Evolutionary conservation across 805 yeast genomes (phyloP).

Genomic region (Saccharomycopsis selenospora): DNA sequence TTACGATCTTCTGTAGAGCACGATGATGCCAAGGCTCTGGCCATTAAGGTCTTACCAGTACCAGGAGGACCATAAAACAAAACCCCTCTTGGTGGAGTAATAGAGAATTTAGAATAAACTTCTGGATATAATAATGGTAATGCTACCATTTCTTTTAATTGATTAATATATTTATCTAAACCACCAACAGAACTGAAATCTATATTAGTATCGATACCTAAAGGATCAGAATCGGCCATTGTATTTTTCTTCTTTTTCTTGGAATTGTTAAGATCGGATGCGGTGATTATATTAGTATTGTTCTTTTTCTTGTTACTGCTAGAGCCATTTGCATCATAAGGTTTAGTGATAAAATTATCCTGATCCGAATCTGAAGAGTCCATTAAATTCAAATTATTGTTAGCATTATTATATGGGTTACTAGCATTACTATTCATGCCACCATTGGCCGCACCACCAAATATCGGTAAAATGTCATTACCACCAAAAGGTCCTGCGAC

Average conservation of each 20-base stretch:
- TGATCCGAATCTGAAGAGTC: conserved; percentile 44
- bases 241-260: conserved; percentile 44
- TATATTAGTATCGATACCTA: conserved; percentile 82
- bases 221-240: conserved; percentile 85
- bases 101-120: conserved; percentile 77
- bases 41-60: conserved; percentile 97
- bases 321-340: conserved; percentile 18
- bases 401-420: too few relatives aligned
- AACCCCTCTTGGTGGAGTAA: conserved; percentile 96
- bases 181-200: conserved; percentile 89
- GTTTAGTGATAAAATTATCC: conserved; percentile 31
- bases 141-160: conserved; percentile 94
- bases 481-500: conserved; percentile 99
- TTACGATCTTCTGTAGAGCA: conserved; percentile 79
- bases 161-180: conserved; percentile 80
- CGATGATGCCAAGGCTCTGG: conserved; percentile 92
- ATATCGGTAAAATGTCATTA: conserved; percentile 78
- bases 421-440: conserved; percentile 29
- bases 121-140: conserved; percentile 91
- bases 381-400: conserved; percentile 27
- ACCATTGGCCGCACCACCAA: conserved; percentile 46
- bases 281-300: conserved; percentile 25
- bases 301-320: conserved; percentile 10
- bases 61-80: conserved; percentile 99
- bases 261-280: conserved; percentile 27